Evolutionary conservation across 2,329 filamentous ascomycete genomes (phyloP).

Genomic region (Ophiocordyceps polyrhachis-furcata): DNA sequence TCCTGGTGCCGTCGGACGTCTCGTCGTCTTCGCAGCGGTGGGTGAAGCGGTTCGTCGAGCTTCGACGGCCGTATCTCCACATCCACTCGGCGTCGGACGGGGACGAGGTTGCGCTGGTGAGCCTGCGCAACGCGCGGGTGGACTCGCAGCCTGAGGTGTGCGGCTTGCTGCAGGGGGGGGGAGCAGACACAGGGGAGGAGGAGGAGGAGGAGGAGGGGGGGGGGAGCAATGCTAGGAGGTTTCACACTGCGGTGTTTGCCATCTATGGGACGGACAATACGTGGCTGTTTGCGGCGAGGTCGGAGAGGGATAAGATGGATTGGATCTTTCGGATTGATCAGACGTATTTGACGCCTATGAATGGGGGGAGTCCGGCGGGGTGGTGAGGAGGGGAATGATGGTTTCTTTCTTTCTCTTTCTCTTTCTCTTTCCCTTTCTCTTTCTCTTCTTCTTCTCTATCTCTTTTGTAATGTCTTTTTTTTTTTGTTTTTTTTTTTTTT

Average conservation of each 20-base stretch:
- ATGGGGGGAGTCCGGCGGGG: conserved; percentile 3
- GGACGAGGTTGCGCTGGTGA: conserved; percentile 79
- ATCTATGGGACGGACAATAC: conserved; percentile 90
- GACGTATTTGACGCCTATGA: conserved; percentile 34
- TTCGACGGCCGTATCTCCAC: conserved; percentile 80
- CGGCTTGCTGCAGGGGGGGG: conserved; percentile 35
- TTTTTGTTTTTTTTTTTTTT: too few species aligned
- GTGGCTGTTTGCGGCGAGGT: conserved; percentile 80
- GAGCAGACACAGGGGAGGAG: conserved; percentile 14
- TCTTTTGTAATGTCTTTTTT: too few species aligned
- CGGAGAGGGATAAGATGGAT: conserved; percentile 82
- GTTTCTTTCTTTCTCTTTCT: neutral
- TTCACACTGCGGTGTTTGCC: conserved; percentile 66
- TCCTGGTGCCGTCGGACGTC: conserved; percentile 67
- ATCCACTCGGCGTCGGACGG: conserved; percentile 72
- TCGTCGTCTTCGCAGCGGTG: conserved; percentile 46
- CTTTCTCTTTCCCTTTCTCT: neutral
- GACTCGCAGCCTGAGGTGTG: conserved; percentile 83
- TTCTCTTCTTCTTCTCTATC: too few species aligned
- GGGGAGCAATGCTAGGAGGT: conserved; percentile 25
- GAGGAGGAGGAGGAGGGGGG: conserved; percentile 16
- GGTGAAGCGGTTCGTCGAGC: conserved; percentile 84
- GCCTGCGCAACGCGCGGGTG: conserved; percentile 73
- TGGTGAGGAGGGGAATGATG: too few species aligned
- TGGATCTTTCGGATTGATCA: conserved; percentile 95